Evolutionary conservation across 768 basidiomycete genomes (phyloP).

Genomic region (Bullera alba): DNA sequence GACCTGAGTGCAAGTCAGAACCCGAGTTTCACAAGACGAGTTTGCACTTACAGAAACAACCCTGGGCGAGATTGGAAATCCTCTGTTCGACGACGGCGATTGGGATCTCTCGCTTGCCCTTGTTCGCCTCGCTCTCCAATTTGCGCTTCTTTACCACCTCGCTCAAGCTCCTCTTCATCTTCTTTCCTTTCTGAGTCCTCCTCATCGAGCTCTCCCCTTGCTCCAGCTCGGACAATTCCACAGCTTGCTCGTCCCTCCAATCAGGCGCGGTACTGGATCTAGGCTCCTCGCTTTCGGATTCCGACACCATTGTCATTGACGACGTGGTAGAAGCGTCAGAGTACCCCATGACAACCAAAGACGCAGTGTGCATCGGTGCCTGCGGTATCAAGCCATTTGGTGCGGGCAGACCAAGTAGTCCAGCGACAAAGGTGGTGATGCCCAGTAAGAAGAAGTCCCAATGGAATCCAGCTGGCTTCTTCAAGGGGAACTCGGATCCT

Average conservation of each 20-base stretch:
- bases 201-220: constrained; percentile 5
- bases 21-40: neutral
- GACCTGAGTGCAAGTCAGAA: constrained; percentile 30
- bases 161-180: neutral
- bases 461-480: constrained; percentile 66
- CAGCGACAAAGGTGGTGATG: constrained; percentile 71
- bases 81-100: constrained; percentile 79
- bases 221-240: constrained; percentile 20
- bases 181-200: neutral
- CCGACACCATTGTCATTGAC: constrained; percentile 7
- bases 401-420: constrained; percentile 41
- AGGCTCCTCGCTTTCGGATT: constrained; percentile 1
- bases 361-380: constrained; percentile 86
- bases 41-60: constrained; percentile 55
- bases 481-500: constrained; percentile 75
- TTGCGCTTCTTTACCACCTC: constrained; percentile 13
- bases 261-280: neutral
- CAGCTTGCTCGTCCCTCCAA: constrained; percentile 8
- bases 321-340: constrained; percentile 20
- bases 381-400: constrained; percentile 49
- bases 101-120: constrained; percentile 42
- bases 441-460: constrained; percentile 86
- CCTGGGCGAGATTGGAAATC: constrained; percentile 83
- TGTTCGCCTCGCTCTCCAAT: constrained; percentile 9
- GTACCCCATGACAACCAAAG: constrained; percentile 62